Conservation (phyloP, 257 asterid species). For the Solanum gandarillasii region DNA sequence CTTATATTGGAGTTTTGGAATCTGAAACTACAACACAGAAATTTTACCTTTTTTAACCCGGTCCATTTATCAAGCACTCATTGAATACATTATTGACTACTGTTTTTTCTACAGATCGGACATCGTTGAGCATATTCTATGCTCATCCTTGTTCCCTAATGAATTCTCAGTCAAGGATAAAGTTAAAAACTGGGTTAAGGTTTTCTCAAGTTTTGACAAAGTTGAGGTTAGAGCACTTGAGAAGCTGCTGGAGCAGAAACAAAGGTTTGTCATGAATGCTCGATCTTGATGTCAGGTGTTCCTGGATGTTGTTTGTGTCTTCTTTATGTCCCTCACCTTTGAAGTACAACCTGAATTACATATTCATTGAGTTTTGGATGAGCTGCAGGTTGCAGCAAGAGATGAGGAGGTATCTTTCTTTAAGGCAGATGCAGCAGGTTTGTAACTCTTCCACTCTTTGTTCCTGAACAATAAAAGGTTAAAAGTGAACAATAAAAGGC, state of each 20-base stretch:
- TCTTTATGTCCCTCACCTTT: neutral
- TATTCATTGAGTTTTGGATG: neutral
- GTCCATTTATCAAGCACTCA: neutral
- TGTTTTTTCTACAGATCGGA: slow-evolving; percentile 62
- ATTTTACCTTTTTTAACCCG: neutral
- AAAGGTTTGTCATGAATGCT: slow-evolving; percentile 50
- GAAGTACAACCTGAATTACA: neutral
- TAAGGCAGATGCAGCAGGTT: slow-evolving; percentile 72
- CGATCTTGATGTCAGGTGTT: neutral
- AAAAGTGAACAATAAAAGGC: neutral
- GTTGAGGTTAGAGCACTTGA: slow-evolving; percentile 92
- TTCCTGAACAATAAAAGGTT: neutral
- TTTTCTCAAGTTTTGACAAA: slow-evolving; percentile 79
- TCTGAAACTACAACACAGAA: neutral
- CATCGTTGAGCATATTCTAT: slow-evolving; percentile 61
- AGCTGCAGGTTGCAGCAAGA: slow-evolving; percentile 79
- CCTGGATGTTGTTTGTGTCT: neutral
- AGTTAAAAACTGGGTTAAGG: slow-evolving; percentile 63
- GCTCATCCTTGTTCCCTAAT: slow-evolving; percentile 68
- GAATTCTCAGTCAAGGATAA: slow-evolving; percentile 62
- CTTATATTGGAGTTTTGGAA: neutral
- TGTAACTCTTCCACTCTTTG: neutral
- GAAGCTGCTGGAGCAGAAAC: slow-evolving; percentile 93
- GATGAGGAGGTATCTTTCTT: slow-evolving; percentile 76
- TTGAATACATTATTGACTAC: neutral